A percentile compares a stretch with the other conserved stretches of the same genome.
These are phyloP conservation scores for Trichoderma parareesei DNA, from an alignment of 495 filamentous ascomycete species.

Conservation along the genomic window DNA sequence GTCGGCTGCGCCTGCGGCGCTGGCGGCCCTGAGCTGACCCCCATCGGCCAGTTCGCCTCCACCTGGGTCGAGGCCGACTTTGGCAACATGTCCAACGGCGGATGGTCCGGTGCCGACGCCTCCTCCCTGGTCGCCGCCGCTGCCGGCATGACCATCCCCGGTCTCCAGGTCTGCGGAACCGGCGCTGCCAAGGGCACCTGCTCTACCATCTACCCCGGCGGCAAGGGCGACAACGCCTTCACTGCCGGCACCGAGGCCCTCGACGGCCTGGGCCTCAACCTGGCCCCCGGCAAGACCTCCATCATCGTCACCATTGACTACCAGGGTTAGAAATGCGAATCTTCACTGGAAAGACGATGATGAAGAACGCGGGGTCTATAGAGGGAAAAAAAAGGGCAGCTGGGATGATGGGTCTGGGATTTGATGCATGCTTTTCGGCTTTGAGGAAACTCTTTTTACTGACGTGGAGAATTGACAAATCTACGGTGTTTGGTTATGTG, in stretches of 20 bases:
- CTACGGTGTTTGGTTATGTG: constrained; percentile 9
- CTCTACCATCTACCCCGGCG: constrained; percentile 27
- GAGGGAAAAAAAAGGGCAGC: neutral
- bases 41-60: constrained; percentile 23
- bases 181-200: constrained; percentile 17
- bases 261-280: constrained; percentile 31
- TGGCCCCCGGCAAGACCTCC: constrained; percentile 14
- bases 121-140: constrained; percentile 27
- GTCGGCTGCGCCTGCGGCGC: constrained; percentile 24
- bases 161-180: constrained; percentile 22
- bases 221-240: constrained; percentile 28
- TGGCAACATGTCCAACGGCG: constrained; percentile 25
- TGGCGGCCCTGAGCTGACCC: constrained; percentile 19
- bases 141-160: constrained; percentile 24
- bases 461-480: neutral
- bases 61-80: constrained; percentile 32
- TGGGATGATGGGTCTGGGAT: neutral
- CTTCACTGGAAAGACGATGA: neutral
- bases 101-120: constrained; percentile 32
- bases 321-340: constrained; percentile 11
- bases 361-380: neutral
- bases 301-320: constrained; percentile 23
- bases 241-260: constrained; percentile 26
- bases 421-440: neutral
- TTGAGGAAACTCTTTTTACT: neutral